Base-by-base conservation (phyloP, 169 alveolate genomes). In the Plasmodium inui region DNA sequence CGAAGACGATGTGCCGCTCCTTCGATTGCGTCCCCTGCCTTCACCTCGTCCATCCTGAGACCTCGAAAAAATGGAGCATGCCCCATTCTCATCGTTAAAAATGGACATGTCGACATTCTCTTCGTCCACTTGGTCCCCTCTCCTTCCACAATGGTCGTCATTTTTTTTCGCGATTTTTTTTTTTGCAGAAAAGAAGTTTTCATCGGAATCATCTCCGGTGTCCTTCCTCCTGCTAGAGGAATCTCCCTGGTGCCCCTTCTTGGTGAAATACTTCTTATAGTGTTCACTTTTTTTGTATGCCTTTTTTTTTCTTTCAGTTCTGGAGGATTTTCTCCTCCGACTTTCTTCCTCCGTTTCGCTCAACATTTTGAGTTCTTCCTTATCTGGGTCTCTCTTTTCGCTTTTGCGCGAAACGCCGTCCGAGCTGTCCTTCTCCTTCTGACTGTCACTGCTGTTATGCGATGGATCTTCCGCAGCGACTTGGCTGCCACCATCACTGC, bases 161-260 rank as follows among this genome's bases (percentile, higher is more conserved):
- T 88, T 88, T 76, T 30, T 50, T 50, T 39, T 79, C 50, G 32
- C 74, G n/a, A 78, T 79, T 61, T 28, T 32, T 57, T 78, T 88
- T 79, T 78, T 71, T 55, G 82, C 89, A n/a, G 80, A 57, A 41
- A 88, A 88, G 30, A 88, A 88, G 30, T 79, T 79, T 53, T 79
- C 94, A 1, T 88, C 93, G 1, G 88, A 78, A 3, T 34, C 50
- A 4, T 44, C 82, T 28, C 74, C 30, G 12, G 44, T 7, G 19
- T 37, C 12, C 14, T 76, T 37, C 70, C 19, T 79, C 50, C 57
- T 12, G 5, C 30, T 32, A 14, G 55, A 26, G 8, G 30, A 0
- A 74, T 74, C 55, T 14, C 44, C 55, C 26, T 34, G 46, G 12
- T 74, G 1, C 2, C 32, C 73, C 22, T 39, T 76, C 22, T 55